Base-by-base conservation (phyloP, 2,329 filamentous ascomycete species). In the Colletotrichum scovillei region DNA sequence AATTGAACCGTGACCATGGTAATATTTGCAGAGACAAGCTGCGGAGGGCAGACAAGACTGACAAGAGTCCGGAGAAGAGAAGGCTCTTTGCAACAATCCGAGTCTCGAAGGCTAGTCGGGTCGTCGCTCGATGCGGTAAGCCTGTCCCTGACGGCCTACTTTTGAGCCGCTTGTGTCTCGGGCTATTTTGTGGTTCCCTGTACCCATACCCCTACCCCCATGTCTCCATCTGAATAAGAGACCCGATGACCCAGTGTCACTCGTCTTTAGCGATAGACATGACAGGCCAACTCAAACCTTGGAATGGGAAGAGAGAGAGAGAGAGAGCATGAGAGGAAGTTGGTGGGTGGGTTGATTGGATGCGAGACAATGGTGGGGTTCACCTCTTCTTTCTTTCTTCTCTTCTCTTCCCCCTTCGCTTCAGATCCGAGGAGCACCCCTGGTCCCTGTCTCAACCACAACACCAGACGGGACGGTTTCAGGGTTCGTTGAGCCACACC, bases 101-200 rank as follows among this genome's bases (percentile, higher is more conserved):
- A 58, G 71, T 73, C 60, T 73, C 71, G 56, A 70, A 42, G 60
- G 67, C 71, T 62, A 46, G 67, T 73, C 71, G 38, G 55, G 5
- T 56, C 14, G 9, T 16, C 32, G 56, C 67, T 62, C 16, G 24
- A 52, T 66, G 26, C 59, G 71, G 67, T 28, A 66, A 71, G 60
- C 46, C 19, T 65, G 56, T 70, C 70, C 67, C 60, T 73, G 60
- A 16, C 69, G 63, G 64, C 38, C 58, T 62, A 24, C 14, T 70
- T 30, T 52, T 57, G 67, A 73, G 70, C 67, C 70, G 67, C 70
- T 7, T 7, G 26, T n/a, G 63, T 57, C 24, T 65, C 60, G 35
- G 63, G 63, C 63, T 52, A 22, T 28, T 19, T 22, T 60, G n/a
- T 22, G 35, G 30, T 8, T 9, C 42, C 42, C 42, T 12, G n/a